Evolutionary conservation across 2,329 filamentous ascomycete species (phyloP), one percentile per base, ranked within the genome.

Genomic region (Exophiala sideris): DNA sequence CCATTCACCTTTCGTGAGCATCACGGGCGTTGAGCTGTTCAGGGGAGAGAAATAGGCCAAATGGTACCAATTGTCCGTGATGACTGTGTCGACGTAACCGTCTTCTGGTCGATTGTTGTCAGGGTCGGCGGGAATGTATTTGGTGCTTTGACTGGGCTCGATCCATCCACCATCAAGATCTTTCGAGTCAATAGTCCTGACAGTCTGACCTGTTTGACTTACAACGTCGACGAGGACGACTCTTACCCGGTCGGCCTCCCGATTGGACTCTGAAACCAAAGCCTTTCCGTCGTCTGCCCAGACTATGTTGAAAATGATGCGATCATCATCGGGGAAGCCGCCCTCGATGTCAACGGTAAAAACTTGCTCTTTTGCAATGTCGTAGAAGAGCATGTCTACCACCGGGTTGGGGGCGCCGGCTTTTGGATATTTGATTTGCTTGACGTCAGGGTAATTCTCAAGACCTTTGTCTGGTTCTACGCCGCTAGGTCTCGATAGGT

Each of bases 141-240:
- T 84, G 3, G 91, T 96, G 39, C 86, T 83, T 64, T 96, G 87
- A 1, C 90, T 89, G 39, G 96, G 89, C 72, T 99, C 94, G 64
- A 96, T 92, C 94, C 94, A 99, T 33, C 94, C 95, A 18, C 91
- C 91, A 68, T 99, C 94, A n/a, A 96, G 78, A 53, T 86, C 79
- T 60, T 84, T 82, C 45, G 96, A 84, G 69, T 99, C 84, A 45
- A 89, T 81, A 16, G 85, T 87, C 59, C 92, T 81, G 45, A 96
- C 84, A 0, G 88, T 86, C 69, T 87, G 88, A 29, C 89, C 91
- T 16, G 81, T 84, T 45, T 90, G 85, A 2, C 79, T 74, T 18
- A 76, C 73, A 4, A 94, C 88, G 67, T 99, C 89, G 51, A 97
- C 84, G 5, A 97, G 78, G 5, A 95, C 84, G 21, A 96, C 85